These are phyloP conservation scores for Kluyveromyces starmeri DNA, from an alignment of 805 yeast genomes.

Conservation along the genomic window DNA sequence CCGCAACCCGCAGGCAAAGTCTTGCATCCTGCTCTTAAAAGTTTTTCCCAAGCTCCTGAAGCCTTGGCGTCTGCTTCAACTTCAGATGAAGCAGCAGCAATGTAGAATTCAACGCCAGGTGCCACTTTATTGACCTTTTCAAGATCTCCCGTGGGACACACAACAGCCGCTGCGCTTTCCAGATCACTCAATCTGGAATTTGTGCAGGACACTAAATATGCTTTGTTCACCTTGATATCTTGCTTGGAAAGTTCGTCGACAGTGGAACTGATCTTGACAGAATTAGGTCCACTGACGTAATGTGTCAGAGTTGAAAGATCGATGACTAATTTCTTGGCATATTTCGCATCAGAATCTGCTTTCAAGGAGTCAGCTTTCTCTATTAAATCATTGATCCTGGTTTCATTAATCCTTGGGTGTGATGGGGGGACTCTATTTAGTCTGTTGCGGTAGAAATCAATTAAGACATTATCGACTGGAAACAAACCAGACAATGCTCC, in stretches of 20 bases:
- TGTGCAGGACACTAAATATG: constrained; percentile 96
- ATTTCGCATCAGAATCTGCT: constrained; percentile 72
- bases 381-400: constrained; percentile 40
- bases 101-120: constrained; percentile 85
- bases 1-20: constrained; percentile 99
- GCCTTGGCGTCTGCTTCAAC: constrained; percentile 91
- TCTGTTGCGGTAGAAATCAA: constrained; percentile 70
- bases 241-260: constrained; percentile 64
- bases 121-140: constrained; percentile 56
- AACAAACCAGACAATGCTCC: constrained; percentile 95
- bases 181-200: constrained; percentile 90
- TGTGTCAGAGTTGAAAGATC: constrained; percentile 80
- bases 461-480: constrained; percentile 81
- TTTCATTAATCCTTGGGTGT: constrained; percentile 74
- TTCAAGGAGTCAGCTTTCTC: constrained; percentile 11
- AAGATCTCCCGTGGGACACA: constrained; percentile 34
- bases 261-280: constrained; percentile 84
- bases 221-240: constrained; percentile 77
- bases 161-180: constrained; percentile 86
- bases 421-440: constrained; percentile 42
- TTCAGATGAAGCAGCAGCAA: constrained; percentile 93
- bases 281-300: constrained; percentile 91
- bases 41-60: constrained; percentile 84
- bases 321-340: constrained; percentile 79
- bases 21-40: constrained; percentile 86